Evolutionary conservation across 768 basidiomycete genomes (phyloP).

Genomic region (Collybia sp.): DNA sequence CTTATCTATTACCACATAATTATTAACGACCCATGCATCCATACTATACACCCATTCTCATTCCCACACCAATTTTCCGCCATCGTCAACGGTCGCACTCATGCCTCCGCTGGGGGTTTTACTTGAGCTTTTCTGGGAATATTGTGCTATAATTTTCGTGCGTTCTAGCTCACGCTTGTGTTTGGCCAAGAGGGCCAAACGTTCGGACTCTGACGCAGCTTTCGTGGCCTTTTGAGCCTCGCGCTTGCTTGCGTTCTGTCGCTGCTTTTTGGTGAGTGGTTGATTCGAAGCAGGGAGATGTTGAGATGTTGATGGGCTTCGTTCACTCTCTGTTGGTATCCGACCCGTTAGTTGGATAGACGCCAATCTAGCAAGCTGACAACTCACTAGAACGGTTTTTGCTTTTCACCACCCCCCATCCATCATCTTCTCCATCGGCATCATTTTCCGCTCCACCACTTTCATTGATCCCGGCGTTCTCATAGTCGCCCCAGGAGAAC

Average conservation of each 20-base stretch:
- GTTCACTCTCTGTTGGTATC: no score
- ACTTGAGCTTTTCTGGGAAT: slow-evolving; percentile 19
- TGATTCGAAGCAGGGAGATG: slow-evolving; percentile 3
- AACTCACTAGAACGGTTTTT: slow-evolving; percentile 38
- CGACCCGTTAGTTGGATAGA: no score
- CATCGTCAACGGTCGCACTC: slow-evolving; percentile 52
- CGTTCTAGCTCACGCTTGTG: slow-evolving; percentile 61
- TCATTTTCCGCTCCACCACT: slow-evolving; percentile 40
- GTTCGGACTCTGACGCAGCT: slow-evolving; percentile 46
- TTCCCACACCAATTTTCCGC: slow-evolving; percentile 59
- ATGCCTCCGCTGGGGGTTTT: slow-evolving; percentile 51
- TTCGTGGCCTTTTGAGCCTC: slow-evolving; percentile 57
- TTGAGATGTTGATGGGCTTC: slow-evolving; percentile 1
- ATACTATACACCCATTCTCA: slow-evolving; percentile 15
- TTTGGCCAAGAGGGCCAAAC: slow-evolving; percentile 44
- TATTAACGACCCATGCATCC: not conserved
- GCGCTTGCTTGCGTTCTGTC: slow-evolving; percentile 57
- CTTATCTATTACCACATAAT: not conserved
- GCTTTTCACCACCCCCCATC: slow-evolving; percentile 75
- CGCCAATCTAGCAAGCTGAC: not conserved
- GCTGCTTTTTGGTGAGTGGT: slow-evolving; percentile 57
- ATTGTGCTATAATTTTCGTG: slow-evolving; percentile 41
- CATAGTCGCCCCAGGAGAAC: slow-evolving; percentile 77
- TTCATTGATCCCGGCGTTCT: slow-evolving; percentile 46
- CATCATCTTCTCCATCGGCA: slow-evolving; percentile 70